These are phyloP conservation scores for Sarcomyxa edulis DNA, from an alignment of 768 basidiomycete genomes.

Conservation along the genomic window DNA sequence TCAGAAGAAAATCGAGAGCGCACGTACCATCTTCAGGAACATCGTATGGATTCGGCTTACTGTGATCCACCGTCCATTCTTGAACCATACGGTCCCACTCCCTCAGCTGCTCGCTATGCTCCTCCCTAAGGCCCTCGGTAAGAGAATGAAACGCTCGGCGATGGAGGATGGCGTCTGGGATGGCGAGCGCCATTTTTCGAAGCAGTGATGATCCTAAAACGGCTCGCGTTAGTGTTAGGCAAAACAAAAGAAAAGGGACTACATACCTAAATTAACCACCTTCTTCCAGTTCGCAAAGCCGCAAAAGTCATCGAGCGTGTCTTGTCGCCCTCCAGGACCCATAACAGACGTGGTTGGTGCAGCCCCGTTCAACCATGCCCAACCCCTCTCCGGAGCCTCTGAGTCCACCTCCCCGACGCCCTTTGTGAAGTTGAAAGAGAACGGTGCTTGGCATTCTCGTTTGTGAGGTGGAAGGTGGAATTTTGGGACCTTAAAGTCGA, in stretches of 20 bases:
- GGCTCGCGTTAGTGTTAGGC: not conserved
- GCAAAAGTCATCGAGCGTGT: constrained; percentile 20
- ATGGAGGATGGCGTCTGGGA: not conserved
- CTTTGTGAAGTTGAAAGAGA: constrained; percentile 17
- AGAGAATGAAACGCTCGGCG: not conserved
- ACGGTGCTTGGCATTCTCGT: constrained; percentile 16
- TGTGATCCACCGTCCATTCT: not conserved
- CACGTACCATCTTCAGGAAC: constrained; percentile 10
- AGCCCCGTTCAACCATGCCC: constrained; percentile 22
- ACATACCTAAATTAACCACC: constrained; percentile 15
- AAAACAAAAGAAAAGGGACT: not conserved
- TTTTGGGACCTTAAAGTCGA: constrained; percentile 21
- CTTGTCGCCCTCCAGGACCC: constrained; percentile 15
- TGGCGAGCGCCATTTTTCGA: not conserved
- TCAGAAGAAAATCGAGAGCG: not conserved
- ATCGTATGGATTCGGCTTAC: constrained; percentile 1
- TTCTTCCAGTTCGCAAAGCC: constrained; percentile 22
- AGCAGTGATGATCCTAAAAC: not conserved
- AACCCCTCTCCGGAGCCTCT: constrained; percentile 22
- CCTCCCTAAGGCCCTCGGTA: not conserved
- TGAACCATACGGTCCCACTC: not conserved
- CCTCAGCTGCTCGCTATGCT: not conserved
- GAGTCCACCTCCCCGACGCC: constrained; percentile 21
- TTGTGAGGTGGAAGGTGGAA: constrained; percentile 26
- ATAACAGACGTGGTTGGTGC: constrained; percentile 23